These are phyloP conservation scores for Pulicaria dysenterica DNA, from an alignment of 129 eudicot species.

Conservation along the genomic window DNA sequence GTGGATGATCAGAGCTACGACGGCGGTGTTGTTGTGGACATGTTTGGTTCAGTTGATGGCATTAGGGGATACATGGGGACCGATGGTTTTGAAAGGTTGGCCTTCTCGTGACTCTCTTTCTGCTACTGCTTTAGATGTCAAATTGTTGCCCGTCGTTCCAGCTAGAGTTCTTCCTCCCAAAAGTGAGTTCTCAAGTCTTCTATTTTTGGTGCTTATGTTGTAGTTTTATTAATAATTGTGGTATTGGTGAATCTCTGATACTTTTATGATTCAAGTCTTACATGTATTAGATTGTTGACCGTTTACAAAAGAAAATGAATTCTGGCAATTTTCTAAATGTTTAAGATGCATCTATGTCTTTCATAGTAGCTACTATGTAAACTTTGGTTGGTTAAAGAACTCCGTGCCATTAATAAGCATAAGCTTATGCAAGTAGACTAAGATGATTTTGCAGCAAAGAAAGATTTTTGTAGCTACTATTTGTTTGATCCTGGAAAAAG, in stretches of 20 bases:
- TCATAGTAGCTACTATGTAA: background rate
- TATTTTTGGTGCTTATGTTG: slow-evolving; percentile 20
- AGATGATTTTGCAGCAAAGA: background rate
- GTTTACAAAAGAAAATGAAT: too few relatives aligned
- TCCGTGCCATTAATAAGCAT: background rate
- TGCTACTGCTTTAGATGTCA: slow-evolving; percentile 44
- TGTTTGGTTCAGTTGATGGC: slow-evolving; percentile 80
- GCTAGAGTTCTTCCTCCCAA: slow-evolving; percentile 77
- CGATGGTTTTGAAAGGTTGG: slow-evolving; percentile 80
- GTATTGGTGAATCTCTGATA: background rate
- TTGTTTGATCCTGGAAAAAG: slow-evolving; percentile 11
- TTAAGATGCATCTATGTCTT: background rate
- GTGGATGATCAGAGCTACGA: slow-evolving; percentile 79
- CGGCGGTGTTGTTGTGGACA: slow-evolving; percentile 79
- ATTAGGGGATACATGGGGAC: slow-evolving; percentile 76
- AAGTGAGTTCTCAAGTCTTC: slow-evolving; percentile 52
- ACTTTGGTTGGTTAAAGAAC: slow-evolving; percentile 5
- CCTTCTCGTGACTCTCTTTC: slow-evolving; percentile 63
- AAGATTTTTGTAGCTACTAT: background rate
- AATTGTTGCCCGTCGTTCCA: slow-evolving; percentile 44
- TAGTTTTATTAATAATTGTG: background rate
- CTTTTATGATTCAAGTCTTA: background rate
- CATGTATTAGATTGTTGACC: too few relatives aligned
- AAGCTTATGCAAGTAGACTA: slow-evolving; percentile 10
- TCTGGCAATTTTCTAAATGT: background rate